Evolutionary conservation across 2,329 filamentous ascomycete species (phyloP).

Genomic region (Tolypocladium inflatum): DNA sequence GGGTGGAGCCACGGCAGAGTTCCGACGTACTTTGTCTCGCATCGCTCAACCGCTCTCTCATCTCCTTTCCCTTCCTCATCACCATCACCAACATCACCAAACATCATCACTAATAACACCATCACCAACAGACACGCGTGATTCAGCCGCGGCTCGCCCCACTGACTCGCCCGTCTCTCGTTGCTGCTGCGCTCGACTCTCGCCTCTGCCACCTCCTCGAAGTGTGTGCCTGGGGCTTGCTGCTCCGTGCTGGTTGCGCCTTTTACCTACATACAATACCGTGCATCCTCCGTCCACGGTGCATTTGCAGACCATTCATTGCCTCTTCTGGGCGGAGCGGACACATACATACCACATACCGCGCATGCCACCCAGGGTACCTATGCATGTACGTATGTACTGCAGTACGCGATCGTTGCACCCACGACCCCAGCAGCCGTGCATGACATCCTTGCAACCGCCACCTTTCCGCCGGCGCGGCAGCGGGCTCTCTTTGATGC

Average conservation of each 20-base stretch:
- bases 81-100: not conserved
- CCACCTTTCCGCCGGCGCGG: not conserved
- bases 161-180: not conserved
- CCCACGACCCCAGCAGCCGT: not conserved
- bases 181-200: not conserved
- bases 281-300: not conserved
- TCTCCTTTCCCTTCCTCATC: not conserved
- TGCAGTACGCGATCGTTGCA: not conserved
- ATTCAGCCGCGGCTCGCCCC: not conserved
- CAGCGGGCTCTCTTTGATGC: not conserved
- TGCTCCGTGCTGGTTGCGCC: not conserved
- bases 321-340: not conserved
- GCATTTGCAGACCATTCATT: too few relatives aligned
- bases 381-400: not conserved
- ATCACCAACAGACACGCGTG: not conserved
- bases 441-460: not conserved
- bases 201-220: not conserved
- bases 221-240: not conserved
- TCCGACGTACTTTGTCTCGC: not conserved
- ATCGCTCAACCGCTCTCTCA: not conserved
- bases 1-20: not conserved
- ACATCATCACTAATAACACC: too few relatives aligned
- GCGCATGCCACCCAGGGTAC: too few relatives aligned
- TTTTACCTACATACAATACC: not conserved
- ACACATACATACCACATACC: not conserved